Conservation (phyloP, 352 stramenopile genomes). For the Ophiocytium majus region DNA sequence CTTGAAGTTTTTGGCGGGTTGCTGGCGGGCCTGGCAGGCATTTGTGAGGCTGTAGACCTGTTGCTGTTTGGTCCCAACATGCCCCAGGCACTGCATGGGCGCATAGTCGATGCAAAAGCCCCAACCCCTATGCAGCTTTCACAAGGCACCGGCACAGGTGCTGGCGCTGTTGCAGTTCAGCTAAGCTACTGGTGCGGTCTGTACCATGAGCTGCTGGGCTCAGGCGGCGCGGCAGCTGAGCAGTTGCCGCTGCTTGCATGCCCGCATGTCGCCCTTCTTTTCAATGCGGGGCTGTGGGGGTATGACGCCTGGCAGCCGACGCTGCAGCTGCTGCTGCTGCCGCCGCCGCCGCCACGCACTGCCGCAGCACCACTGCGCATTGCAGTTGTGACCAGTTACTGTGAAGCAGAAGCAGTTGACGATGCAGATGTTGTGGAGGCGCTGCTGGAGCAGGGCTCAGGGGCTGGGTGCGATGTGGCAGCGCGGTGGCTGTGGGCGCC, state of each 20-base stretch:
- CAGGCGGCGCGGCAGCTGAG: background rate
- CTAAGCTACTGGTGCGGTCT: conserved; percentile 20
- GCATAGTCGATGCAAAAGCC: background rate
- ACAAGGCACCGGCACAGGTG: too few relatives aligned
- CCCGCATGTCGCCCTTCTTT: conserved; percentile 40
- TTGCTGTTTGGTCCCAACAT: background rate
- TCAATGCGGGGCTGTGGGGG: conserved; percentile 56
- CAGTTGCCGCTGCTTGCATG: too few relatives aligned
- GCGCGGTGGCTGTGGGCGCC: conserved; percentile 46
- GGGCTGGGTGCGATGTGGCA: too few relatives aligned
- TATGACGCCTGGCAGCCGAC: conserved; percentile 54
- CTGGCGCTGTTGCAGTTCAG: background rate
- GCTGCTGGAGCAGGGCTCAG: background rate
- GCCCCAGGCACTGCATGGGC: background rate
- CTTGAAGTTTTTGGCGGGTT: background rate
- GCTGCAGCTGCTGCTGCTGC: conserved; percentile 26
- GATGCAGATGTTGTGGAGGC: conserved; percentile 43
- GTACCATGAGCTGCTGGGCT: conserved; percentile 39
- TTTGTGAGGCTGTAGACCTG: background rate
- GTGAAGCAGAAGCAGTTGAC: conserved; percentile 38
- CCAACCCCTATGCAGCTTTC: background rate
- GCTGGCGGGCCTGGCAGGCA: background rate
- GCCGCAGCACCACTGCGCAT: background rate
- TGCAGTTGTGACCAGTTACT: conserved; percentile 52
- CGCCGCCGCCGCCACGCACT: background rate